Base-by-base conservation (phyloP, 139 green algal genomes). In the Coccomyxa sp. region DNA sequence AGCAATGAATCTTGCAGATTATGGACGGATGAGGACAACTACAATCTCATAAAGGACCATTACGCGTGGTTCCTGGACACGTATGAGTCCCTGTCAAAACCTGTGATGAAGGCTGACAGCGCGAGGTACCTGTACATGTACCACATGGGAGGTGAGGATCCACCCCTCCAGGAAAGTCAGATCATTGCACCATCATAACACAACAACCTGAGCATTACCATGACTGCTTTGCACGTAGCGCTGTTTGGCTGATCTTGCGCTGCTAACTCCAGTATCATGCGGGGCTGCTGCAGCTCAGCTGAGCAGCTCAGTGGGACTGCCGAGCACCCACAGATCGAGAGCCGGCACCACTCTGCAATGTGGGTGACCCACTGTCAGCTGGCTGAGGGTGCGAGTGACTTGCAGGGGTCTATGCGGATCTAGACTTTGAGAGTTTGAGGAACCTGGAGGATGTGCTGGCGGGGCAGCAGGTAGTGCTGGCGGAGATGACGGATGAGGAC, bases 381-480 rank as follows among this genome's bases (percentile, higher is more conserved):
- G 50, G 27, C 27, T 64, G 12, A 22, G 50, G 50, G 2, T 3
- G 2, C 27, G 22, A 1, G 22, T 64, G 50, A 1, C 74, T 69
- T 76, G 77, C 39, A 14, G 77, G 77, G 29, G 34, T 85, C 14
- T 86, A 86, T 82, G 75, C 81, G 14, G 82, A 86, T 34, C 68
- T 86, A 41, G 82, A 86, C 31, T 81, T 82, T 41, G 80, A 81
- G 80, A 55, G 34, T 6, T 18, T 86, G 29, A n/a, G 54, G 16
- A 36, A 78, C 2, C 58, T 86, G 58, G 78, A 78, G 14, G 14
- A 31, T 22, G 64, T 86, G 73, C 68, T 76, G 44, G 39, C 70
- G 12, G 71, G 73, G 9, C 34, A 44, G 12, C 70, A 68, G 29
- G 50, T 77, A 16, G 73, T 83, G 36, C 71, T 86, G 31, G 82